Conservation (phyloP, 805 yeast species). For the Lachancea dasiensis region DNA sequence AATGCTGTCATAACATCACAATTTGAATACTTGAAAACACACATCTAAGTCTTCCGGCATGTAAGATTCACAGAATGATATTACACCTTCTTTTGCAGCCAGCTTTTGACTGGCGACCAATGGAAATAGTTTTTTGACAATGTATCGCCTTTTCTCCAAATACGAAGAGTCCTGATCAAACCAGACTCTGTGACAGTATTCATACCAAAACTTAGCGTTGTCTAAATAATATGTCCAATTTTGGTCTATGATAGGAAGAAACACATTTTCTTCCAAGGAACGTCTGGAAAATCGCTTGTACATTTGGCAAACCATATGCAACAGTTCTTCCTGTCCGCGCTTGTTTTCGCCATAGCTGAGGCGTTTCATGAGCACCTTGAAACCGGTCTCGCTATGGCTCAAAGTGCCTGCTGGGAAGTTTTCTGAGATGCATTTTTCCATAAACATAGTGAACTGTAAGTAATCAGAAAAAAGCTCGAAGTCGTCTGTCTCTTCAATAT, state of each 20-base stretch:
- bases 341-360: conserved; percentile 14
- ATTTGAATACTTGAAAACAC: conserved; percentile 11
- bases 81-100: conserved; percentile 2
- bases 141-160: conserved; percentile 21
- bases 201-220: conserved; percentile 24
- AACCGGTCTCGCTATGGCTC: background rate
- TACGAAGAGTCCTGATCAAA: conserved; percentile 23
- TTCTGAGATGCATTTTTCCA: conserved; percentile 3
- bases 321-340: conserved; percentile 17
- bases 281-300: conserved; percentile 22
- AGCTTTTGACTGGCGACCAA: conserved; percentile 10
- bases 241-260: conserved; percentile 17
- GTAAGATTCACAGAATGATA: conserved; percentile 22
- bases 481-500: conserved; percentile 21
- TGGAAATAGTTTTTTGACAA: conserved; percentile 20
- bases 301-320: conserved; percentile 20
- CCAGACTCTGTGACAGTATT: conserved; percentile 25
- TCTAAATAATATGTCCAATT: conserved; percentile 18
- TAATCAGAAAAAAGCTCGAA: conserved; percentile 30
- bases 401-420: background rate
- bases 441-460: conserved; percentile 23
- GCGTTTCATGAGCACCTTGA: conserved; percentile 19
- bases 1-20: conserved; percentile 6
- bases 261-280: conserved; percentile 19
- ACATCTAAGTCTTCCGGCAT: conserved; percentile 27